Percentiles rank a stretch among this genome's conserved stretches.
Conservation (phyloP, 192 early-diverging fungal species). For the Backusella parvicylindrica region DNA sequence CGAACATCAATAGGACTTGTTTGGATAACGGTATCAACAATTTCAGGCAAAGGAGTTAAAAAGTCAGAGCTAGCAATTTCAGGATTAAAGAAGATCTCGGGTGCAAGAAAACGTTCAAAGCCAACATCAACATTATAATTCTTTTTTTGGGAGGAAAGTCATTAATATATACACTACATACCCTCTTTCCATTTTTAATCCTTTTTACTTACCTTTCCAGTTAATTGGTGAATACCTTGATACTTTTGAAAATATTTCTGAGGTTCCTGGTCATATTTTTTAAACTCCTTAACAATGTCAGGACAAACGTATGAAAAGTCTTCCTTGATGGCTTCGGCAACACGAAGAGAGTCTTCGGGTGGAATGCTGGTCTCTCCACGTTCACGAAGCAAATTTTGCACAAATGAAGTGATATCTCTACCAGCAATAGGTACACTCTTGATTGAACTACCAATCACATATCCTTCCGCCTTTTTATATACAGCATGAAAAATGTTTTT, state of each 20-base stretch:
- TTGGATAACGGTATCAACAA: constrained; percentile 96
- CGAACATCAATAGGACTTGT: constrained; percentile 95
- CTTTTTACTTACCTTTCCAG: constrained; percentile 63
- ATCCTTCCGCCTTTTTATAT: constrained; percentile 89
- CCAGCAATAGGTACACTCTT: constrained; percentile 99
- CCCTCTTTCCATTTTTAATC: neutral
- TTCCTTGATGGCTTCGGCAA: constrained; percentile 96
- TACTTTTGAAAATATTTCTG: constrained; percentile 87
- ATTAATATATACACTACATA: neutral
- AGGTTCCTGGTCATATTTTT: constrained; percentile 86
- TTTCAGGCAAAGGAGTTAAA: constrained; percentile 91
- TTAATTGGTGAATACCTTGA: constrained; percentile 82
- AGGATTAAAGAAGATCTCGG: constrained; percentile 99
- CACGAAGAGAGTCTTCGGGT: constrained; percentile 92
- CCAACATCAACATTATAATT: constrained; percentile 94
- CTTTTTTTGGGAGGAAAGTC: too few relatives aligned
- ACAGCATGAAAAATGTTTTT: too few relatives aligned
- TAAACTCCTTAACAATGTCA: constrained; percentile 96
- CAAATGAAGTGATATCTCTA: constrained; percentile 96
- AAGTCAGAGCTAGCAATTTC: constrained; percentile 97
- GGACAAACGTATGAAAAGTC: constrained; percentile 94
- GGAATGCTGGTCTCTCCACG: constrained; percentile 93
- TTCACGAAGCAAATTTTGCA: constrained; percentile 95
- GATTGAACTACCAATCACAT: constrained; percentile 96
- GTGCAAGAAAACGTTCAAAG: constrained; percentile 96